Evolutionary conservation across 148 eudicot genomes (phyloP).

Genomic region (Limonium bicolor): DNA sequence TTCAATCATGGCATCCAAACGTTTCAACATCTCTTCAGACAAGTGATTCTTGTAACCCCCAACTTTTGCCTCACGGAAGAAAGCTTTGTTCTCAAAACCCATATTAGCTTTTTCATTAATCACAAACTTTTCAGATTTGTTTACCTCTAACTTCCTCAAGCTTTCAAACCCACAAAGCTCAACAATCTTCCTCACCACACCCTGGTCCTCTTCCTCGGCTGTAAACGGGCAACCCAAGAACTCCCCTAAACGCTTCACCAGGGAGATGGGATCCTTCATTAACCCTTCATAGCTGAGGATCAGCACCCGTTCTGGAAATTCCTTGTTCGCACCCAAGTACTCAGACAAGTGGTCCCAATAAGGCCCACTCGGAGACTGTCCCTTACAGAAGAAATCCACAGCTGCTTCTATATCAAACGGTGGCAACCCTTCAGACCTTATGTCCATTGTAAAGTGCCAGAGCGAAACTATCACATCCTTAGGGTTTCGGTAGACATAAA

Average conservation of each 20-base stretch:
- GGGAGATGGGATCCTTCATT: not conserved
- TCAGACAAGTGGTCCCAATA: not conserved
- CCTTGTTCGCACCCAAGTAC: not conserved
- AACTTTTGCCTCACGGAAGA: not conserved
- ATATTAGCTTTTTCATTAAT: not conserved
- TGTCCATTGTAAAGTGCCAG: conserved; percentile 32
- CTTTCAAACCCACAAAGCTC: conserved; percentile 1
- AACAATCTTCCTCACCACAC: not conserved
- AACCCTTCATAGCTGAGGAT: not conserved
- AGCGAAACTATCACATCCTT: conserved; percentile 33
- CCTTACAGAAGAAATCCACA: not conserved
- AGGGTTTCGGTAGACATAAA: conserved; percentile 34
- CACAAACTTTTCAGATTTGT: not conserved
- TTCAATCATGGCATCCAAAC: too few species aligned
- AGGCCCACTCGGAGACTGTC: not conserved
- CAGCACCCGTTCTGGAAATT: not conserved
- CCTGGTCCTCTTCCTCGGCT: not conserved
- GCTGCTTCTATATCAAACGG: not conserved
- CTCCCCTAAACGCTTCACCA: not conserved
- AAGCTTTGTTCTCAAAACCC: not conserved
- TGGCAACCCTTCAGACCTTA: not conserved
- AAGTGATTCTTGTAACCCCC: not conserved
- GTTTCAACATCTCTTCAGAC: conserved; percentile 3
- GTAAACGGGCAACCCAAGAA: not conserved
- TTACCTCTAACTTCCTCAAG: not conserved